A percentile compares a stretch with the other conserved stretches of the same genome.
Evolutionary conservation across 441 rosid species (phyloP).

Genomic region (Sinapis alba): DNA sequence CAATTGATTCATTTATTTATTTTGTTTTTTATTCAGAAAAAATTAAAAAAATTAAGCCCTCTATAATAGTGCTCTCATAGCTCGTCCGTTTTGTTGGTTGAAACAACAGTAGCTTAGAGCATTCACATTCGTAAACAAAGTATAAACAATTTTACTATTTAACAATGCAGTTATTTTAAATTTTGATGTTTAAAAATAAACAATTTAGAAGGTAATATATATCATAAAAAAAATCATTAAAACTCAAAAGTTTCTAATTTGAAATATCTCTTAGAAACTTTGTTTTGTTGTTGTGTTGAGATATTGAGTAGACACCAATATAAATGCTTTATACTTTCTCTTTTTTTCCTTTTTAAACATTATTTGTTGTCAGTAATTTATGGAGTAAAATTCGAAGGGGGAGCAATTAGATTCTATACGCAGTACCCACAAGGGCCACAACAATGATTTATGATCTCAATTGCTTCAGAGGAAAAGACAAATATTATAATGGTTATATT

Average conservation of each 20-base stretch:
- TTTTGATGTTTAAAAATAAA: neutral
- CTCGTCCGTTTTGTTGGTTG: neutral
- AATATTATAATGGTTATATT: neutral
- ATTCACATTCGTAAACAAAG: neutral
- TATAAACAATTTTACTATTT: neutral
- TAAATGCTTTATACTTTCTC: neutral
- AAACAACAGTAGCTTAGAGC: neutral
- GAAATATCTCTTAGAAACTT: neutral
- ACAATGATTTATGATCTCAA: conserved; percentile 12
- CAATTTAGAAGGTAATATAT: neutral
- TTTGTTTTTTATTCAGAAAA: too few species aligned
- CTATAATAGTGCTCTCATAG: too few species aligned
- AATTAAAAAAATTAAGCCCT: too few species aligned
- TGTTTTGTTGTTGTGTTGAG: neutral
- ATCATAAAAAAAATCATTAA: neutral
- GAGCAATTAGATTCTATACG: conserved; percentile 1
- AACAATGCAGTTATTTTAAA: neutral
- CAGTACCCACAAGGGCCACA: conserved; percentile 26
- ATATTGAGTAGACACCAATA: neutral
- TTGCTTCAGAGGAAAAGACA: conserved; percentile 9
- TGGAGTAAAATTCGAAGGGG: conserved; percentile 7
- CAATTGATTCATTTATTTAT: too few species aligned
- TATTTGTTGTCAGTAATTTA: conserved; percentile 2
- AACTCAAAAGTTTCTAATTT: neutral
- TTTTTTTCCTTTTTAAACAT: neutral